These are phyloP conservation scores for Oropetium thomaeum DNA, from an alignment of 176 grass and related monocot genomes.

Conservation along the genomic window DNA sequence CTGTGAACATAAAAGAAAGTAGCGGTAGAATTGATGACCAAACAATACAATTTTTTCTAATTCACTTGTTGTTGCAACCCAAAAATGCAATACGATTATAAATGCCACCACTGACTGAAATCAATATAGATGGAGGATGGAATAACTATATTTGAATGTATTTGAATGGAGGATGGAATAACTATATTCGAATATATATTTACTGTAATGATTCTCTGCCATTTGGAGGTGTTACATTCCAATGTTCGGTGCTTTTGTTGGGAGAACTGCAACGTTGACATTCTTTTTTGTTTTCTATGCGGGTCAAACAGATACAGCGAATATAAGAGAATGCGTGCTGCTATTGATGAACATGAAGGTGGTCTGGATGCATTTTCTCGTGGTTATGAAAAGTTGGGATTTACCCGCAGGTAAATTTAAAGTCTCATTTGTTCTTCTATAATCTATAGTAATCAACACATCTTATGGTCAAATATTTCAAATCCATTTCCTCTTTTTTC, in stretches of 20 bases:
- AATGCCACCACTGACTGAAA: not conserved
- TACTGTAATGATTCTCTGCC: not conserved
- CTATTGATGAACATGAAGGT: slow-evolving; percentile 89
- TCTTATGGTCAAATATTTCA: slow-evolving; percentile 15
- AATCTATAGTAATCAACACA: not conserved
- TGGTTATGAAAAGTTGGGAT: slow-evolving; percentile 95
- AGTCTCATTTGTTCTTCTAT: not conserved
- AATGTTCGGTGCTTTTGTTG: slow-evolving; percentile 15
- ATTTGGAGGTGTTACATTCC: slow-evolving; percentile 3
- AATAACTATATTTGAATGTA: not conserved
- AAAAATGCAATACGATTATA: slow-evolving; percentile 1
- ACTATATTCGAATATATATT: not conserved
- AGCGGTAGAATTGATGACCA: not conserved
- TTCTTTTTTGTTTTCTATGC: slow-evolving; percentile 6
- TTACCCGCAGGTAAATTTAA: slow-evolving; percentile 60
- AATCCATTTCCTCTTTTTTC: not conserved
- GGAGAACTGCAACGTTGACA: not conserved
- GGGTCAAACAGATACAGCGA: slow-evolving; percentile 74
- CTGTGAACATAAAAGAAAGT: not conserved
- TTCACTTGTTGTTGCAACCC: not conserved
- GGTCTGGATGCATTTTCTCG: slow-evolving; percentile 95
- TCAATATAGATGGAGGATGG: slow-evolving; percentile 1
- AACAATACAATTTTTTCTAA: not conserved
- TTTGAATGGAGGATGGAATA: slow-evolving; percentile 9
- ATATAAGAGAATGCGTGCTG: slow-evolving; percentile 71